phyloP scores from a whole-genome alignment of 1,139 yeast species.

The Scheffersomyces stambukii region DNA sequence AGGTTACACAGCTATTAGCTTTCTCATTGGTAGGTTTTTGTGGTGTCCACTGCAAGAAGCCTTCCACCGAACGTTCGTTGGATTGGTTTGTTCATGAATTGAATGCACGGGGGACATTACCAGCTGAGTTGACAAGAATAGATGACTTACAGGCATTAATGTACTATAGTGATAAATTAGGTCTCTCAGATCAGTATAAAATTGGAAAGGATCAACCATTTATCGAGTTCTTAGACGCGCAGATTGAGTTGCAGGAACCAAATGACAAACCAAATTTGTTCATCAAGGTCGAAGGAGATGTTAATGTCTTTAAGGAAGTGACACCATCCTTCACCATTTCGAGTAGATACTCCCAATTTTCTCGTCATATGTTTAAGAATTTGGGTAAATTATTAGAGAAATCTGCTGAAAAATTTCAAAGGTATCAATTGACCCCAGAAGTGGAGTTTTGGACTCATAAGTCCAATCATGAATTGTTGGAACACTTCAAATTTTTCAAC shows the following conservation, averaged over 20 bases:
- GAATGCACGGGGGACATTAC: too few relatives aligned
- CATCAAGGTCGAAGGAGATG: constrained; percentile 35
- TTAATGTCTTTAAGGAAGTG: constrained; percentile 17
- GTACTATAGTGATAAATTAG: constrained; percentile 42
- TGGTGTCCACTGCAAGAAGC: constrained; percentile 1
- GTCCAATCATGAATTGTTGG: constrained; percentile 17
- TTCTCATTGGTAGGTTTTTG: constrained; percentile 8
- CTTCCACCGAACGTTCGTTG: too few relatives aligned
- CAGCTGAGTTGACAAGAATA: neutral
- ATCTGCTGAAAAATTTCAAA: constrained; percentile 1
- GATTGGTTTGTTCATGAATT: constrained; percentile 21
- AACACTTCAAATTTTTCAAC: constrained; percentile 31
- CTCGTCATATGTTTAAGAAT: constrained; percentile 17
- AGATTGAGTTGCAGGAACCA: constrained; percentile 10
- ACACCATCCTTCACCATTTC: too few relatives aligned
- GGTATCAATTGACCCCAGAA: constrained; percentile 30
- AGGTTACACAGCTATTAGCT: constrained; percentile 10
- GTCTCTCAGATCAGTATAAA: constrained; percentile 28
- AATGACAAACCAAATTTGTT: constrained; percentile 25
- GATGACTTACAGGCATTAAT: constrained; percentile 18
- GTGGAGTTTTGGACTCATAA: constrained; percentile 25
- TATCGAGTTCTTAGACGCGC: constrained; percentile 23
- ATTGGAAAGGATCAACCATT: constrained; percentile 24
- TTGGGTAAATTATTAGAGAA: constrained; percentile 5
- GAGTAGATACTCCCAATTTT: too few relatives aligned